These are phyloP conservation scores for Puccinia triticina DNA, from an alignment of 1,284 basidiomycete genomes.

Conservation along the genomic window DNA sequence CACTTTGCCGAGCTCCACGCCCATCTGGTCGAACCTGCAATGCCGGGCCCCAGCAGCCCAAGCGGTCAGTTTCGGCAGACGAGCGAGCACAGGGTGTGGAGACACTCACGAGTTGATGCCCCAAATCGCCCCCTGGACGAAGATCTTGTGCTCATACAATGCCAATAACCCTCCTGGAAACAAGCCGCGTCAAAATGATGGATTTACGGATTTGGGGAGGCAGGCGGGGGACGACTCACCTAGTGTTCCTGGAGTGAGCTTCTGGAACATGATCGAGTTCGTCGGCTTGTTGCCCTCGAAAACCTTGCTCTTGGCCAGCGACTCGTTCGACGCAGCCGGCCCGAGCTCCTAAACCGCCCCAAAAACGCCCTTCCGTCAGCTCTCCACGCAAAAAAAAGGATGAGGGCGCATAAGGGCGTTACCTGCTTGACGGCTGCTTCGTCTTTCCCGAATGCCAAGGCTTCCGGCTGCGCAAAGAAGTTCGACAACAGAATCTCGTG, in stretches of 20 bases:
- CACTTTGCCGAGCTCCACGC: slow-evolving; percentile 91
- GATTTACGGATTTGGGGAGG: background rate
- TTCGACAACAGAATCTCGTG: slow-evolving; percentile 96
- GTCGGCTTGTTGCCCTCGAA: slow-evolving; percentile 97
- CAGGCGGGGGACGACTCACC: slow-evolving; percentile 64
- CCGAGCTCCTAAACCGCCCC: slow-evolving; percentile 69
- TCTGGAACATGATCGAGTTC: slow-evolving; percentile 92
- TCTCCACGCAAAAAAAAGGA: background rate
- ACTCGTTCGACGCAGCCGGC: slow-evolving; percentile 71
- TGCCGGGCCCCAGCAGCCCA: too few relatives aligned
- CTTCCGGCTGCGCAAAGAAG: slow-evolving; percentile 97
- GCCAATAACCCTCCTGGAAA: slow-evolving; percentile 72
- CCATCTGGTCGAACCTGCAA: slow-evolving; percentile 63
- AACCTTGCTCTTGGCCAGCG: slow-evolving; percentile 92
- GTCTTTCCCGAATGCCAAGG: slow-evolving; percentile 94
- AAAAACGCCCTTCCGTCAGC: background rate
- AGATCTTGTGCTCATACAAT: slow-evolving; percentile 99
- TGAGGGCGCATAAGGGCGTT: background rate
- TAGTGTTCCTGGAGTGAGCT: slow-evolving; percentile 84
- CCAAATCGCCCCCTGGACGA: slow-evolving; percentile 95
- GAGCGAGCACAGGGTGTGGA: background rate
- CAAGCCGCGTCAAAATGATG: background rate
- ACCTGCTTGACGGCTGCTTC: slow-evolving; percentile 75
- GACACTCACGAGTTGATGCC: slow-evolving; percentile 94
- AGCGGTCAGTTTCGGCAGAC: too few relatives aligned